Evolutionary conservation across 2,329 filamentous ascomycete species (phyloP).

Genomic region (Endoconidiophora polonica): DNA sequence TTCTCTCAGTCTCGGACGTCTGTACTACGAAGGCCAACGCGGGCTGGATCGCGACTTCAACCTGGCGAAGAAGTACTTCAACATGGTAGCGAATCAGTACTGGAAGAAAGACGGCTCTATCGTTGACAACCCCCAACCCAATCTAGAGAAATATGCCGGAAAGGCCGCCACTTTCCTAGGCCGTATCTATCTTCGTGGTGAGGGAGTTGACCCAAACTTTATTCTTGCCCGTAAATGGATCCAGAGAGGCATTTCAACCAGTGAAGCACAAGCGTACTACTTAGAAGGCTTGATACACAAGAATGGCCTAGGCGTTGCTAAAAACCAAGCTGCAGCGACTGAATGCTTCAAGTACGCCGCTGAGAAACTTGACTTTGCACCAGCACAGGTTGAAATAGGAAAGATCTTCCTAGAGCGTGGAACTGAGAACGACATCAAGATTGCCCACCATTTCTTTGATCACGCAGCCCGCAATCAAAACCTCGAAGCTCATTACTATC

Average conservation of each 20-base stretch:
- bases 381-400: slow-evolving; percentile 69
- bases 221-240: slow-evolving; percentile 69
- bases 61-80: slow-evolving; percentile 65
- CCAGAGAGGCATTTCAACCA: slow-evolving; percentile 55
- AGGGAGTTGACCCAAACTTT: slow-evolving; percentile 66
- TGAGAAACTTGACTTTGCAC: slow-evolving; percentile 56
- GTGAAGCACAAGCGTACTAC: slow-evolving; percentile 72
- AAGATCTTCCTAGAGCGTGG: slow-evolving; percentile 78
- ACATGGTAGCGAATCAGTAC: slow-evolving; percentile 60
- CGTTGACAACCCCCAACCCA: slow-evolving; percentile 49
- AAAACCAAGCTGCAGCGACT: slow-evolving; percentile 55
- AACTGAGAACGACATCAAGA: slow-evolving; percentile 46
- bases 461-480: slow-evolving; percentile 66
- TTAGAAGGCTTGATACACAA: slow-evolving; percentile 71
- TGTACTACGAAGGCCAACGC: slow-evolving; percentile 76
- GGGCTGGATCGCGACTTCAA: slow-evolving; percentile 56
- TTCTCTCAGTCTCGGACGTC: slow-evolving; percentile 67
- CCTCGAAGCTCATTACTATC: slow-evolving; percentile 81
- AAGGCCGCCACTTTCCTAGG: slow-evolving; percentile 80
- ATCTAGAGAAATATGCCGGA: slow-evolving; percentile 60
- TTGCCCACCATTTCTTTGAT: slow-evolving; percentile 75
- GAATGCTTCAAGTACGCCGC: slow-evolving; percentile 64
- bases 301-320: slow-evolving; percentile 53
- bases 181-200: slow-evolving; percentile 76
- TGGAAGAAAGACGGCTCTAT: slow-evolving; percentile 67